Evolutionary conservation across 345 rosid species (phyloP).

Genomic region (Sisymbrium altissimum): DNA sequence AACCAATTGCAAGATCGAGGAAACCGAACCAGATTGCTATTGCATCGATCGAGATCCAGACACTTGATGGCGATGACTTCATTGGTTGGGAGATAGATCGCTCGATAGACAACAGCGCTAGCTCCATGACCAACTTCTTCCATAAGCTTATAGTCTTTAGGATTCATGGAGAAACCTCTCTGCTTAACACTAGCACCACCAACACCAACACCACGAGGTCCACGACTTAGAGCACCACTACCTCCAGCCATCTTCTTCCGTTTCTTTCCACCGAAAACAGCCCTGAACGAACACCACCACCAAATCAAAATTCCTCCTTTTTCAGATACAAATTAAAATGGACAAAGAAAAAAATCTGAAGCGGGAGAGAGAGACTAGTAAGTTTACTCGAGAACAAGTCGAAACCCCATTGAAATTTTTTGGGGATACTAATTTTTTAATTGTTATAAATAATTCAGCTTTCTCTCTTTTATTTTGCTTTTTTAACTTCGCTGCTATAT

Average conservation of each 20-base stretch:
- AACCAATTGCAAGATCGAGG: background rate
- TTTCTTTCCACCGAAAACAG: constrained; percentile 22
- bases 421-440: constrained; percentile 5
- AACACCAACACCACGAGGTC: too few species aligned
- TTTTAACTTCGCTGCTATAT: constrained; percentile 15
- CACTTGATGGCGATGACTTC: constrained; percentile 88
- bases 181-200: constrained; percentile 37
- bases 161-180: constrained; percentile 59
- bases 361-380: constrained; percentile 19
- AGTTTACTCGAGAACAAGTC: constrained; percentile 22
- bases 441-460: constrained; percentile 2
- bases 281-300: constrained; percentile 26
- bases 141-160: constrained; percentile 66
- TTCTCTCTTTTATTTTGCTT: background rate
- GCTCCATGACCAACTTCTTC: constrained; percentile 97
- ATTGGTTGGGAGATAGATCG: constrained; percentile 85
- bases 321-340: background rate
- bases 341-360: background rate
- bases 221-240: constrained; percentile 17
- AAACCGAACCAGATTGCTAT: constrained; percentile 69
- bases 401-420: constrained; percentile 26
- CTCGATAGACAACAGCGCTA: constrained; percentile 84
- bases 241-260: constrained; percentile 38
- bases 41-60: constrained; percentile 99
- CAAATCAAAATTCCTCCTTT: background rate